Conservation (phyloP, 2,329 filamentous ascomycete species). For the Ascosphaera apis region DNA sequence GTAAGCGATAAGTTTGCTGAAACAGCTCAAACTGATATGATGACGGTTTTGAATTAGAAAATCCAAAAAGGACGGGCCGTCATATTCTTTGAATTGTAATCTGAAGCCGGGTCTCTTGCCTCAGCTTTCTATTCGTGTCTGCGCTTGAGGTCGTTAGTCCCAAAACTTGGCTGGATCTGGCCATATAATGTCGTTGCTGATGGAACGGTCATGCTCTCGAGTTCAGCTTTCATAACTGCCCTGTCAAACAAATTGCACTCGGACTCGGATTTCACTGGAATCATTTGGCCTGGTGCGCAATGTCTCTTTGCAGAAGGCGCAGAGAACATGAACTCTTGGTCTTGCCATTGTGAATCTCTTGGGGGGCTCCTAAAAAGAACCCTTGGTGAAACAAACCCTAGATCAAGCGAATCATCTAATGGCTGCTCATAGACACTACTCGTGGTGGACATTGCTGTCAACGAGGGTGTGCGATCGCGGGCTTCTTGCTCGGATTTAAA, state of each 20-base stretch:
- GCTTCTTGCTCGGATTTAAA: not conserved
- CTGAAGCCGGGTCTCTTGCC: not conserved
- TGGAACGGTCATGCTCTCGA: not conserved
- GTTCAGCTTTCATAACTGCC: not conserved
- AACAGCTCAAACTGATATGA: no score
- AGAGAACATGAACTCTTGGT: not conserved
- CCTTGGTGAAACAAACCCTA: not conserved
- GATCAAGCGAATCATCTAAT: not conserved
- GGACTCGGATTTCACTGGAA: not conserved
- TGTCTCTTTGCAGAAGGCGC: not conserved
- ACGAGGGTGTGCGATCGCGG: not conserved
- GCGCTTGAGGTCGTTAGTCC: not conserved
- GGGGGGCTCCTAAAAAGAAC: not conserved
- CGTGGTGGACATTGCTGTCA: not conserved
- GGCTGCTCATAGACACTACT: not conserved
- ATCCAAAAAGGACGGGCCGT: no score
- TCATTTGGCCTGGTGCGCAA: not conserved
- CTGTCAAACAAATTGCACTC: not conserved
- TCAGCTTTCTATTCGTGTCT: not conserved
- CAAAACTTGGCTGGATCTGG: not conserved
- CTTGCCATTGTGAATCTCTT: not conserved
- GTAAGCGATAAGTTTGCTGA: no score
- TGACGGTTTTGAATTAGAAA: no score
- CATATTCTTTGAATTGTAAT: no score
- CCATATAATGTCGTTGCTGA: not conserved